Conservation (phyloP, 352 stramenopile genomes). For the Pythium scleroteichum region DNA sequence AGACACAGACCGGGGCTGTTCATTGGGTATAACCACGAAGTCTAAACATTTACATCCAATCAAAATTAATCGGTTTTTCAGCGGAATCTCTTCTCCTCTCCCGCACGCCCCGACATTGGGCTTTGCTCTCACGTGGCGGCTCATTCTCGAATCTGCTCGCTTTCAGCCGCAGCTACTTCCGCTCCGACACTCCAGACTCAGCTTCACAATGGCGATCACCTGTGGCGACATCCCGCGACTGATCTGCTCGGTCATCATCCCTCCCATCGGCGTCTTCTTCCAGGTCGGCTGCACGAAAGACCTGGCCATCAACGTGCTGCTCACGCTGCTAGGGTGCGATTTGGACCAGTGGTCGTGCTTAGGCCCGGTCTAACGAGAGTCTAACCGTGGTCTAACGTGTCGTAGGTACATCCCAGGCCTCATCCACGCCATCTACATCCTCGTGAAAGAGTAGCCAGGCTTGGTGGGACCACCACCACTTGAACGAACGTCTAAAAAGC, state of each 20-base stretch:
- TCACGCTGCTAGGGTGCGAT: constrained; percentile 32
- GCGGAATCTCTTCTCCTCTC: not conserved
- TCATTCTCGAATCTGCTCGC: constrained; percentile 14
- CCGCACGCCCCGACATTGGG: not conserved
- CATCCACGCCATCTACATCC: constrained; percentile 27
- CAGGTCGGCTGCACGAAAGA: constrained; percentile 30
- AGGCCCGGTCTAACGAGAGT: too few relatives aligned
- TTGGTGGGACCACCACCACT: too few relatives aligned
- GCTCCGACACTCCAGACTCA: not conserved
- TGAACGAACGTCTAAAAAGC: too few relatives aligned
- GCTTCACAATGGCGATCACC: constrained; percentile 15
- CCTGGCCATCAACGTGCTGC: constrained; percentile 30
- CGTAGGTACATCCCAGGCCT: constrained; percentile 20
- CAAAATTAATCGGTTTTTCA: not conserved
- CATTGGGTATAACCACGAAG: not conserved
- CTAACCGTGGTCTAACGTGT: not conserved
- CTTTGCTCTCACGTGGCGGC: not conserved
- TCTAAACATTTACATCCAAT: not conserved
- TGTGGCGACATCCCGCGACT: constrained; percentile 51
- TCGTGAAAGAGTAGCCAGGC: constrained; percentile 23
- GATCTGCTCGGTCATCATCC: constrained; percentile 50
- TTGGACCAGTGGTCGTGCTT: too few relatives aligned
- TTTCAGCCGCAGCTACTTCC: not conserved
- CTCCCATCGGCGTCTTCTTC: constrained; percentile 32
- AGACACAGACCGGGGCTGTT: not conserved